Percentiles rank a stretch among this genome's conserved stretches.
phyloP scores from a whole-genome alignment of 768 basidiomycete genomes.

The Leccinum pellstonianum region DNA sequence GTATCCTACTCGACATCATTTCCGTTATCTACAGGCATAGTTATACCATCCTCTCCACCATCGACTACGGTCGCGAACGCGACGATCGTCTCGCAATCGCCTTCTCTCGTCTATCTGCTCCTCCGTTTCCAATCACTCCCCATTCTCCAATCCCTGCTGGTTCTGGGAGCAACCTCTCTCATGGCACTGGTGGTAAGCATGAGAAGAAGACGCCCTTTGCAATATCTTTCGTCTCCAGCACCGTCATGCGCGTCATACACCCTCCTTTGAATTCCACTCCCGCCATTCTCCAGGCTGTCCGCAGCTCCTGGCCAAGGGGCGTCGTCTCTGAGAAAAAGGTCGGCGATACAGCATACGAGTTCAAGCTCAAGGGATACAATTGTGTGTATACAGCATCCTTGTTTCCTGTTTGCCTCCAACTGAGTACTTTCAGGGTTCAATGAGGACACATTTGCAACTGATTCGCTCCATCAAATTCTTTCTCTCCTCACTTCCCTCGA shows the following conservation, averaged over 20 bases:
- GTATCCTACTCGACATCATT: conserved; percentile 66
- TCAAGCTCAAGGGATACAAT: conserved; percentile 79
- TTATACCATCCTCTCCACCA: conserved; percentile 60
- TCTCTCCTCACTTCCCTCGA: conserved; percentile 66
- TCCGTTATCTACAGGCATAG: conserved; percentile 61
- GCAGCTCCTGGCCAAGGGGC: conserved; percentile 76
- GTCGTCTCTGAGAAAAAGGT: conserved; percentile 77
- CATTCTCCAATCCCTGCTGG: conserved; percentile 40
- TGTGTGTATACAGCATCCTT: conserved; percentile 44
- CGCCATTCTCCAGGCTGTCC: conserved; percentile 76
- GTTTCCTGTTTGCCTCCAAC: conserved; percentile 18
- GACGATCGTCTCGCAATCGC: conserved; percentile 72
- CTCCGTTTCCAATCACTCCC: conserved; percentile 37
- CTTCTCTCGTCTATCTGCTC: conserved; percentile 53
- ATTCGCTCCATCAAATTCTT: conserved; percentile 72
- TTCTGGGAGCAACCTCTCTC: conserved; percentile 38
- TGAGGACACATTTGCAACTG: conserved; percentile 71
- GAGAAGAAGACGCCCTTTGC: conserved; percentile 57
- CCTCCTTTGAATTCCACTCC: conserved; percentile 78
- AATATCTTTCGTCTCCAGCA: conserved; percentile 68
- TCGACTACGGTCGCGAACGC: conserved; percentile 75
- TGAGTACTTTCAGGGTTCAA: conserved; percentile 59
- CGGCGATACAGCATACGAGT: conserved; percentile 69
- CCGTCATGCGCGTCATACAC: conserved; percentile 66
- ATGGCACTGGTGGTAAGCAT: conserved; percentile 34